Base-by-base conservation (phyloP, 257 asterid species). In the Scutellaria minor region DNA sequence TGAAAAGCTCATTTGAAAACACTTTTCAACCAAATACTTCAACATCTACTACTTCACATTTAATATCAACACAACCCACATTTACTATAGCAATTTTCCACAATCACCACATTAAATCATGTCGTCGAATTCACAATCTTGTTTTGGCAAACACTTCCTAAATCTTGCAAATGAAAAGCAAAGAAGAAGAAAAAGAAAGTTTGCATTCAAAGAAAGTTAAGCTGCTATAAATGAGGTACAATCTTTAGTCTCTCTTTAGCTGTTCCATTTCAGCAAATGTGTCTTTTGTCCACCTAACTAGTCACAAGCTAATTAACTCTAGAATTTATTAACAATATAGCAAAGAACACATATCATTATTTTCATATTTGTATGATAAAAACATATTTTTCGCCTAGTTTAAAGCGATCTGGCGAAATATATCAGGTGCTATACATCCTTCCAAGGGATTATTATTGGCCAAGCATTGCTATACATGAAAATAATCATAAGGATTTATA, bases 131-230 rank as follows among this genome's bases (percentile, higher is more conserved):
- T 2, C 37, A 31, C 5, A 31, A 2, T 2, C 2, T 31, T 0
- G 4, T 31, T 31, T 31, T 31, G 37, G 37, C 37, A 31, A 31
- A 31, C 37, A 31, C 37, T 31, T 68, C 20, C 10, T 2, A 18
- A 15, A 22, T 51, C 51, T 53, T 15, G 35, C 1, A 27, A 37
- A 9, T 37, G n/a, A 22, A 52, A 1, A 37, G 9, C 20, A 15
- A 24, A 45, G 18, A 46, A 47, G 4, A 18, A 47, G 5, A 60
- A 56, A 20, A 41, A 54, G 41, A 1, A 39, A 41, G 0, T 31
- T 10, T 20, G 83, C 73, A 72, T 63, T 73, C 13, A 73, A 76
- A 63, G 71, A 31, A 44, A 69, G 15, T 82, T 82, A 54, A 59
- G 72, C 4, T 59, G 63, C 18, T 48, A 52, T 79, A 82, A 77